phyloP scores from a whole-genome alignment of 164 flowering plant genomes.

The Akebia trifoliata region DNA sequence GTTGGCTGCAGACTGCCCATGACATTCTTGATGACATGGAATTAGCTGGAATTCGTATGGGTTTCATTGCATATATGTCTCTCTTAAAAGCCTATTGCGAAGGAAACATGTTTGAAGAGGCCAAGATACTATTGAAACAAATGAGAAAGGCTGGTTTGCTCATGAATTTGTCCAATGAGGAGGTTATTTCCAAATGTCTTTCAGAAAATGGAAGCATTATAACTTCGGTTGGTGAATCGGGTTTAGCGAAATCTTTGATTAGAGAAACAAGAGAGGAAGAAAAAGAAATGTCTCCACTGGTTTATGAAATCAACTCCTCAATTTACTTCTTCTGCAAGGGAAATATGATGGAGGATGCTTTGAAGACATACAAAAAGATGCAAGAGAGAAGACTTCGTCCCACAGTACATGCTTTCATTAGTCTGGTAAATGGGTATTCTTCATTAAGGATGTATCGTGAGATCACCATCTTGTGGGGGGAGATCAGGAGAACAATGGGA shows the following conservation, averaged over 20 bases:
- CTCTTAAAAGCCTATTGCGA: conserved; percentile 56
- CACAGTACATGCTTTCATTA: conserved; percentile 47
- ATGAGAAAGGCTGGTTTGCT: conserved; percentile 43
- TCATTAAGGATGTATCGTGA: conserved; percentile 65
- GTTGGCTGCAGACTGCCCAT: conserved; percentile 80
- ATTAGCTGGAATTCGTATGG: conserved; percentile 30
- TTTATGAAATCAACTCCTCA: conserved; percentile 62
- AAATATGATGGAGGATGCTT: conserved; percentile 81
- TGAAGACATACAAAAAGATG: conserved; percentile 52
- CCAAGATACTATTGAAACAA: conserved; percentile 49
- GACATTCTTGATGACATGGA: conserved; percentile 81
- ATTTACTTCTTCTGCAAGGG: conserved; percentile 78
- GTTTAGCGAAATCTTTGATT: conserved; percentile 34
- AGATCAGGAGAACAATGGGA: conserved; percentile 58
- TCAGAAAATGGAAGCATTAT: conserved; percentile 11
- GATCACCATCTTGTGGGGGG: conserved; percentile 84
- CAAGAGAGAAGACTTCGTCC: conserved; percentile 50
- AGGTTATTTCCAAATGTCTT: conserved; percentile 20
- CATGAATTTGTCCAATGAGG: conserved; percentile 23
- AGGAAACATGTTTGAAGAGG: conserved; percentile 48
- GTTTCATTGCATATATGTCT: conserved; percentile 24
- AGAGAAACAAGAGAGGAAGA: conserved; percentile 33
- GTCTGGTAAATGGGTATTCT: conserved; percentile 49
- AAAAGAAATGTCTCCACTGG: conserved; percentile 16
- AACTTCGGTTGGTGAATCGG: conserved; percentile 18